phyloP scores from a whole-genome alignment of 345 rosid genomes.

The Fremontodendron californicum region DNA sequence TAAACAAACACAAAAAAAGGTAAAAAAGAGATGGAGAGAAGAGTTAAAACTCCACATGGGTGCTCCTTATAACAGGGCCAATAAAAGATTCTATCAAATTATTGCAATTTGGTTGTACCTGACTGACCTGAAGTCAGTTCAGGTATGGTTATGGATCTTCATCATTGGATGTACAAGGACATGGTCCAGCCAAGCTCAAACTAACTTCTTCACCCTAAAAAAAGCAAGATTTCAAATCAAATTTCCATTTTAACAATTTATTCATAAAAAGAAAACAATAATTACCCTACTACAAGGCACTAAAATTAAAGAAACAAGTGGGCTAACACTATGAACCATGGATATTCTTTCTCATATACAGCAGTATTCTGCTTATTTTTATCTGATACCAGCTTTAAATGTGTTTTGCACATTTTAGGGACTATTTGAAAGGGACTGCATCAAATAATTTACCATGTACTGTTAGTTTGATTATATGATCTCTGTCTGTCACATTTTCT shows the following conservation, averaged over 20 bases:
- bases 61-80: neutral
- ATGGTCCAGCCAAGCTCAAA: conserved; percentile 16
- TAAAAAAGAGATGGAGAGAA: no score
- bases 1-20: neutral
- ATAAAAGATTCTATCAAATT: conserved; percentile 25
- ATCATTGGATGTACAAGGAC: conserved; percentile 11
- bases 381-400: neutral
- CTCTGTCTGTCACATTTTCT: neutral
- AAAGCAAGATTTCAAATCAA: conserved; percentile 23
- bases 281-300: neutral
- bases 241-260: neutral
- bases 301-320: conserved; percentile 18
- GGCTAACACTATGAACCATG: conserved; percentile 1
- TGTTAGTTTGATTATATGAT: neutral
- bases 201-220: conserved; percentile 14
- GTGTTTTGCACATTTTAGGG: conserved; percentile 8
- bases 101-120: conserved; percentile 26
- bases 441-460: neutral
- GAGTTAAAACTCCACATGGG: neutral
- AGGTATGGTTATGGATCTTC: conserved; percentile 25
- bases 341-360: conserved; percentile 5
- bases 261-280: neutral
- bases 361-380: conserved; percentile 2
- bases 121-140: conserved; percentile 17
- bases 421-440: neutral